Evolutionary conservation across 495 filamentous ascomycete species (phyloP).

Genomic region (Trichoderma asperelloides): DNA sequence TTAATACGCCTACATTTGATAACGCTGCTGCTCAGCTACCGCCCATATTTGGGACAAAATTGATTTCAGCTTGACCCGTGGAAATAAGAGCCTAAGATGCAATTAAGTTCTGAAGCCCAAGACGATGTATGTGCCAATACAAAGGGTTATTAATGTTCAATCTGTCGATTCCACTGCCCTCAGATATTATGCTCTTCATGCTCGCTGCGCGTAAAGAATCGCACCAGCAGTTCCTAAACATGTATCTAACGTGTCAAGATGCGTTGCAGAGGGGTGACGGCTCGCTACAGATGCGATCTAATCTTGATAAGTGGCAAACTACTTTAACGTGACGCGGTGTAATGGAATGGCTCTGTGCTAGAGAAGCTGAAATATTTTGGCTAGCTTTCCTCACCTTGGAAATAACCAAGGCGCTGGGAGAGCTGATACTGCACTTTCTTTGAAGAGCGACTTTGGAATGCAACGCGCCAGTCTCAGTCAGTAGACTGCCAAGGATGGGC

Average conservation of each 20-base stretch:
- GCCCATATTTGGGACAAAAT: neutral
- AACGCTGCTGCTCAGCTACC: neutral
- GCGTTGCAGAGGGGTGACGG: neutral
- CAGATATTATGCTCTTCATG: neutral
- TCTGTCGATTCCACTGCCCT: neutral
- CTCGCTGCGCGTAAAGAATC: neutral
- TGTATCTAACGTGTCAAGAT: neutral
- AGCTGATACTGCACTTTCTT: neutral
- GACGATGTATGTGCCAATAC: neutral
- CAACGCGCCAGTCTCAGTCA: neutral
- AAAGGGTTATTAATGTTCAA: neutral
- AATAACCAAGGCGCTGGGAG: neutral
- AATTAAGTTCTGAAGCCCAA: neutral
- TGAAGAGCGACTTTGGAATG: neutral
- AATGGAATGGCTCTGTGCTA: neutral
- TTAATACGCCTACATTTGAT: neutral
- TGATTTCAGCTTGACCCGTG: neutral
- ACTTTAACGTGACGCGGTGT: neutral
- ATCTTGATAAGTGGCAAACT: neutral
- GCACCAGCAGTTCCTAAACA: neutral
- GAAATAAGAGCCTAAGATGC: neutral
- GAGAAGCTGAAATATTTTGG: neutral
- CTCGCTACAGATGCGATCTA: neutral
- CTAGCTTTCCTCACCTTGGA: neutral
- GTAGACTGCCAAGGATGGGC: neutral